A percentile compares a stretch with the other conserved stretches of the same genome.
Evolutionary conservation across 2,329 filamentous ascomycete genomes (phyloP).

Genomic region (Fusarium coicis): DNA sequence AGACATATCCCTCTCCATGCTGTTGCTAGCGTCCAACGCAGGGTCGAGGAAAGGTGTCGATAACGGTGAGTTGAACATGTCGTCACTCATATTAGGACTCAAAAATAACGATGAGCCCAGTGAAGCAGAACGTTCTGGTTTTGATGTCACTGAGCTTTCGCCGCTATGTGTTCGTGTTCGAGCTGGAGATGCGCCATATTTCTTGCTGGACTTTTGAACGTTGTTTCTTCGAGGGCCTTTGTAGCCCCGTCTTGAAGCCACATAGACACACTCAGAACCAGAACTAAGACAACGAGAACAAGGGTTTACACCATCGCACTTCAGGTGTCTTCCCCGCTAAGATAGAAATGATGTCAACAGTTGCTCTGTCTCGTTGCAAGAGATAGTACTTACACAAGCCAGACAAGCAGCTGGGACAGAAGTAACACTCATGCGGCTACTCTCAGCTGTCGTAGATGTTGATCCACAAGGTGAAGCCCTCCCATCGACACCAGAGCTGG

Average conservation of each 20-base stretch:
- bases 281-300: conserved; percentile 73
- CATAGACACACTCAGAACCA: conserved; percentile 73
- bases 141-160: conserved; percentile 54
- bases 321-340: conserved; percentile 74
- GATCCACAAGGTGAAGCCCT: conserved; percentile 30
- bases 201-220: conserved; percentile 60
- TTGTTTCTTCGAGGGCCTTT: conserved; percentile 64
- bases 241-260: conserved; percentile 79
- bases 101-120: conserved; percentile 15
- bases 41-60: conserved; percentile 19
- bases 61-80: conserved; percentile 37
- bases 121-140: conserved; percentile 45
- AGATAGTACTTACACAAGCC: conserved; percentile 59
- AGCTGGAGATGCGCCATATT: conserved; percentile 57
- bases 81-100: conserved; percentile 23
- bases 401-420: conserved; percentile 63
- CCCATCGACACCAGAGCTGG: conserved; percentile 36
- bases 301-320: conserved; percentile 77
- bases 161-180: conserved; percentile 24
- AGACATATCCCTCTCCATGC: conserved; percentile 14
- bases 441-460: conserved; percentile 31
- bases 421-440: conserved; percentile 47
- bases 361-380: not conserved
- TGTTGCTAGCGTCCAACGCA: conserved; percentile 1
- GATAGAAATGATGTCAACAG: conserved; percentile 7